These are phyloP conservation scores for Cinnamomum chago DNA, from an alignment of 164 flowering plant species.

Conservation along the genomic window DNA sequence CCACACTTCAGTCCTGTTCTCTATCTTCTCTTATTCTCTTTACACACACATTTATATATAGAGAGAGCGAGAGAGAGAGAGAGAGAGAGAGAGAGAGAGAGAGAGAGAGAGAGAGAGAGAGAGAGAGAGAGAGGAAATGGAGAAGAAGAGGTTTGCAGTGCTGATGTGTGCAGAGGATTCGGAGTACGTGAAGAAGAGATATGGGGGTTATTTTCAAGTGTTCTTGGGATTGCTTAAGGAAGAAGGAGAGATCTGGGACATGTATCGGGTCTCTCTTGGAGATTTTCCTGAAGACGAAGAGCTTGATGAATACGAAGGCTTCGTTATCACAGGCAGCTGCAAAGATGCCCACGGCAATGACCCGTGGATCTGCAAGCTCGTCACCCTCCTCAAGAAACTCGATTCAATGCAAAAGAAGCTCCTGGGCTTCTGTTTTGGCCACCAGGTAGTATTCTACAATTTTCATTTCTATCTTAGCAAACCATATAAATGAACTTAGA, in stretches of 20 bases:
- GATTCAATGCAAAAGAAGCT: constrained; percentile 25
- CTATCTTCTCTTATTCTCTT: background rate
- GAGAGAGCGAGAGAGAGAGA: background rate
- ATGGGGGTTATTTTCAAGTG: constrained; percentile 81
- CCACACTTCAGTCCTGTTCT: too few relatives aligned
- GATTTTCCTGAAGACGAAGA: constrained; percentile 69
- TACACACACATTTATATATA: background rate
- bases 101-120: background rate
- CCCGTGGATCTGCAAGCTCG: constrained; percentile 60
- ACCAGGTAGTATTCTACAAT: constrained; percentile 19
- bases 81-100: background rate
- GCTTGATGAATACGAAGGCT: constrained; percentile 54
- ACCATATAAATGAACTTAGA: too few relatives aligned
- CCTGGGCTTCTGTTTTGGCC: constrained; percentile 31
- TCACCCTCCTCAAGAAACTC: constrained; percentile 44
- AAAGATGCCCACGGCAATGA: constrained; percentile 76
- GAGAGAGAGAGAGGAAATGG: background rate
- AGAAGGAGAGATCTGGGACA: constrained; percentile 79
- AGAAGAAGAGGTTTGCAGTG: constrained; percentile 47
- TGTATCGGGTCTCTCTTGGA: constrained; percentile 42
- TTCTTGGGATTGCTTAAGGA: constrained; percentile 59
- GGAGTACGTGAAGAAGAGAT: constrained; percentile 64
- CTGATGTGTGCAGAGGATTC: constrained; percentile 80
- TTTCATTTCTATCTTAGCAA: too few relatives aligned
- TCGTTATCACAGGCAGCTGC: constrained; percentile 85